Percentiles rank a stretch among this genome's conserved stretches.
Evolutionary conservation across 2,329 filamentous ascomycete species (phyloP).

Genomic region (Cadophora sp.): DNA sequence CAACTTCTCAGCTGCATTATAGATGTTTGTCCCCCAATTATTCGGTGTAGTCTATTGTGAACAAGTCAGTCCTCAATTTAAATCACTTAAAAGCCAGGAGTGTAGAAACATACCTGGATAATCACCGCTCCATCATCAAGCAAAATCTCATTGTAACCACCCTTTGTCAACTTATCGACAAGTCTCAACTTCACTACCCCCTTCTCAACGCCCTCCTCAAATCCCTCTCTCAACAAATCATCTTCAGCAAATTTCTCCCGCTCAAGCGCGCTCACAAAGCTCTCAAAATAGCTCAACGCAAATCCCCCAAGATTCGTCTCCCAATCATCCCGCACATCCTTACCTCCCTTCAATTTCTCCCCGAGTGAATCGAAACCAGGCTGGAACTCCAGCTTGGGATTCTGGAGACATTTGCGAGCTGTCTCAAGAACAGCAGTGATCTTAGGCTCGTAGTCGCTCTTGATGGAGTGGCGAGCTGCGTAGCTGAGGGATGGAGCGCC

Average conservation of each 20-base stretch:
- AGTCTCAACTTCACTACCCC: constrained; percentile 31
- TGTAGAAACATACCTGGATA: constrained; percentile 51
- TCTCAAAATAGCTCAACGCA: constrained; percentile 52
- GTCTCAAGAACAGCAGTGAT: constrained; percentile 50
- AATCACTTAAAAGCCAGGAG: background rate
- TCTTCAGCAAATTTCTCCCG: constrained; percentile 52
- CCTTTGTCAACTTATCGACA: constrained; percentile 30
- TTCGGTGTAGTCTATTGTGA: constrained; percentile 44
- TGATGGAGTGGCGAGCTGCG: constrained; percentile 51
- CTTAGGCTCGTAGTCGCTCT: constrained; percentile 51
- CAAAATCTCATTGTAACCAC: constrained; percentile 48
- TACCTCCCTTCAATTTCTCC: constrained; percentile 48
- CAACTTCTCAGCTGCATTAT: constrained; percentile 46
- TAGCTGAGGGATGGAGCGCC: constrained; percentile 49
- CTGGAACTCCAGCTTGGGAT: constrained; percentile 52
- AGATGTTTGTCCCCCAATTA: constrained; percentile 48
- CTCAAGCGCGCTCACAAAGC: constrained; percentile 50
- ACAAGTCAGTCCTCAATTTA: constrained; percentile 17
- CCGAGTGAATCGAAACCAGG: constrained; percentile 55
- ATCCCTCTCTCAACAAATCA: constrained; percentile 36
- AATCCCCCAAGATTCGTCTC: constrained; percentile 51
- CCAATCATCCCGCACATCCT: constrained; percentile 50
- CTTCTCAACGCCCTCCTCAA: constrained; percentile 33
- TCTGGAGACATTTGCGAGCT: constrained; percentile 46
- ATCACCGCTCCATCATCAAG: constrained; percentile 57